Base-by-base conservation (phyloP, 768 basidiomycete genomes). In the Podaxis rugospora region DNA sequence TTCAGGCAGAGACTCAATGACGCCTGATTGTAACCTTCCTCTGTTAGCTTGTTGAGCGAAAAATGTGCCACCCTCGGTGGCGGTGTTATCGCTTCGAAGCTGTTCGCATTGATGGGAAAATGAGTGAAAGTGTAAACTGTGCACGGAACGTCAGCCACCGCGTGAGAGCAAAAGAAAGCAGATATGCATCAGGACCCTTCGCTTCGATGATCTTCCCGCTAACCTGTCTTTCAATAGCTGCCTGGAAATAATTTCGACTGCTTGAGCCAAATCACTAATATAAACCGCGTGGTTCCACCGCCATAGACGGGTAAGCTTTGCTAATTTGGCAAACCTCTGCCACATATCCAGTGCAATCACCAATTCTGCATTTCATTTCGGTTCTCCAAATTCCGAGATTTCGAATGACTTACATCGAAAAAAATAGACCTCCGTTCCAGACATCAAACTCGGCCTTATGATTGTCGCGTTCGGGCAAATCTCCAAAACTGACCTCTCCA, bases 341-440 rank as follows among this genome's bases (percentile, higher is more conserved):
- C 35, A 25, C 18, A 55, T 44, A n/a, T n/a, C n/a, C 7, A 11
- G 49, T 21, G 60, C 3, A 46, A 52, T 27, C 11, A 50, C 28
- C 13, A 42, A 62, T 32, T 32, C 54, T 49, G 49, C 21, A 9
- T 54, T 9, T n/a, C 6, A 39, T 7, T 9, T 9, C 28, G 9
- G 28, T 52, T 44, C 25, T 3, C 14, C 16, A 6, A 13, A 63
- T 23, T 54, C 78, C 51, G 57, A 83, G 16, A 3, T 18, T 61
- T 21, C 7, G 1, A 32, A 32, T 32, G 28, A 63, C 84, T 56
- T 57, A 90, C 89, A 61, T 81, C 83, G 70, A 92, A 92, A 73
- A 92, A 88, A 16, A n/a, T 83, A 81, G 65, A 91, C 89, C 5
- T 86, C 88, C 0, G 86, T 88, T 2, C 89, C 90, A 70, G 91